Percentiles rank a stretch among this genome's conserved stretches.
These are phyloP conservation scores for Ophiostoma tasmaniense DNA, from an alignment of 2,329 filamentous ascomycete species.

Conservation along the genomic window DNA sequence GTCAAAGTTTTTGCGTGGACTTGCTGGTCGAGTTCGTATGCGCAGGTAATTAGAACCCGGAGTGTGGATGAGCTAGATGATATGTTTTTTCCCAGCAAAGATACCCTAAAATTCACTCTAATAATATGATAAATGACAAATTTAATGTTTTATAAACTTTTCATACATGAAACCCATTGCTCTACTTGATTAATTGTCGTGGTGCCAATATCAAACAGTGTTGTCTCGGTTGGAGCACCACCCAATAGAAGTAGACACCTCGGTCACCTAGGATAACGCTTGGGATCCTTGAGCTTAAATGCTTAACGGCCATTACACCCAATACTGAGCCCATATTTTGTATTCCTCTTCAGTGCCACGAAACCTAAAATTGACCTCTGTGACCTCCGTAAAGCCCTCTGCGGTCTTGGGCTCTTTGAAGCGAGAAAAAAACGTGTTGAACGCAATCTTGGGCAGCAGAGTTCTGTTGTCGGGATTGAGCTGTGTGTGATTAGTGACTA, in stretches of 20 bases:
- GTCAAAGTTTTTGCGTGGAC: conserved; percentile 39
- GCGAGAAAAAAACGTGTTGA: conserved; percentile 62
- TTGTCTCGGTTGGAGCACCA: too few species aligned
- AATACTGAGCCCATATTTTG: conserved; percentile 67
- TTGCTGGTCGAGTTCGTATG: conserved; percentile 29
- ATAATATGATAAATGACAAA: not conserved
- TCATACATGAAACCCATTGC: not conserved
- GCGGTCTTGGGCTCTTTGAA: conserved; percentile 61
- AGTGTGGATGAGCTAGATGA: not conserved
- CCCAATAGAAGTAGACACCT: too few species aligned
- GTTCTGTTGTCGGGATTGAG: conserved; percentile 76
- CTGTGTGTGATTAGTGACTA: not conserved
- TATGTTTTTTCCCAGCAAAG: not conserved
- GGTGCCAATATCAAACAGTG: too few species aligned
- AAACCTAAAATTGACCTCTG: conserved; percentile 67
- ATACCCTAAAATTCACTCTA: not conserved
- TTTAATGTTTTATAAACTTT: not conserved
- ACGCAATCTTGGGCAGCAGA: conserved; percentile 70
- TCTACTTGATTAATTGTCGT: not conserved
- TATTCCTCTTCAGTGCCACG: conserved; percentile 60
- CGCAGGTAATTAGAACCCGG: conserved; percentile 5
- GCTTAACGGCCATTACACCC: conserved; percentile 49
- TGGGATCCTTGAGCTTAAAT: too few species aligned
- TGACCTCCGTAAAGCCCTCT: conserved; percentile 81
- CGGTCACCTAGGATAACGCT: too few species aligned